These are phyloP conservation scores for Sporobolomyces phaffii DNA, from an alignment of 768 basidiomycete species.

Conservation along the genomic window DNA sequence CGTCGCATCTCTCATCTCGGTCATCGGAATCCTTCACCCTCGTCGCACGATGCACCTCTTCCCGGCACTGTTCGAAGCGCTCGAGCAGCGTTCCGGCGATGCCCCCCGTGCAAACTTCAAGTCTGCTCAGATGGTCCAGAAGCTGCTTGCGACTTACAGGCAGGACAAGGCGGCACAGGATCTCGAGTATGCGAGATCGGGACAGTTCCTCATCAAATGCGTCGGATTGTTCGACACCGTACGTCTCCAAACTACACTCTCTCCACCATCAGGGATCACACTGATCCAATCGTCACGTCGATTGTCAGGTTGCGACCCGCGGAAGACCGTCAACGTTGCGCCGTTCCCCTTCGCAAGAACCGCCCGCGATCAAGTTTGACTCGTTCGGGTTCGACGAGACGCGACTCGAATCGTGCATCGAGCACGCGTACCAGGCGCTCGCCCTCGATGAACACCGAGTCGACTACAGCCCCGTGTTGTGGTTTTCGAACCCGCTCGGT, in stretches of 20 bases:
- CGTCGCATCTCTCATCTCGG: slow-evolving; percentile 31
- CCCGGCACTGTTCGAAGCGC: slow-evolving; percentile 21
- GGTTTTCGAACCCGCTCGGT: slow-evolving; percentile 7
- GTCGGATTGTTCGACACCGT: slow-evolving; percentile 24
- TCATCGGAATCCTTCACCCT: slow-evolving; percentile 22
- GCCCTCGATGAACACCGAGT: slow-evolving; percentile 16
- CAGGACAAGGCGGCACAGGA: neutral
- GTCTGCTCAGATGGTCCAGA: neutral
- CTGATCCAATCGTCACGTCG: too few species aligned
- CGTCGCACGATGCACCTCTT: slow-evolving; percentile 9
- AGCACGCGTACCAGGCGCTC: slow-evolving; percentile 14
- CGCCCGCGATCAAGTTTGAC: slow-evolving; percentile 1
- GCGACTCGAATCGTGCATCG: slow-evolving; percentile 2
- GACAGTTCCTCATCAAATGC: slow-evolving; percentile 9
- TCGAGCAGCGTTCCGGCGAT: slow-evolving; percentile 13
- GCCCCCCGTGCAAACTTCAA: neutral
- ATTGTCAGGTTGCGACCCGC: slow-evolving; percentile 8
- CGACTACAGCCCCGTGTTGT: slow-evolving; percentile 16
- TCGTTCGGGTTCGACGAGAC: slow-evolving; percentile 21
- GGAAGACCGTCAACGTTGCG: slow-evolving; percentile 22
- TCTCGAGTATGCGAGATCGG: neutral
- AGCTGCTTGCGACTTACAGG: neutral
- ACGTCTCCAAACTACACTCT: neutral
- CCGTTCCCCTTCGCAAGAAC: neutral
- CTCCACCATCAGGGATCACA: neutral